Base-by-base conservation (phyloP, 768 basidiomycete genomes). In the Hygrocybe coccinea region DNA sequence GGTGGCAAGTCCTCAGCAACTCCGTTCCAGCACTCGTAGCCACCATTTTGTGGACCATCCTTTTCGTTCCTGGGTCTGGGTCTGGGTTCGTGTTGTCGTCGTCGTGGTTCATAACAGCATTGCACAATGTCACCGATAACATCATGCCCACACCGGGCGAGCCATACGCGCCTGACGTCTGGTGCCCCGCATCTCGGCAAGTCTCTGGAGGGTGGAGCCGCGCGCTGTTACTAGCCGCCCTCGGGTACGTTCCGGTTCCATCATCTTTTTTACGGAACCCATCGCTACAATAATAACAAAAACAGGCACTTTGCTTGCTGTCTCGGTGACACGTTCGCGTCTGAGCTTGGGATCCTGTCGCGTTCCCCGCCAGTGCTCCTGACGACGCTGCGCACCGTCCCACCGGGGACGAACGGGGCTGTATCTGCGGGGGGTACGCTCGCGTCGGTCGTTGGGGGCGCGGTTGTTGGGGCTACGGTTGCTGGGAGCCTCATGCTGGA, bases 371-470 rank as follows among this genome's bases (percentile, higher is more conserved):
- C 95, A 34, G 65, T 84, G 46, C 80, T 95, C 34, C 80, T 97
- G 61, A 95, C 92, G 4, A 93, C 89, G 3, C 69, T 87, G 52
- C 79, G 78, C 60, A 60, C 71, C 1, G 90, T 93, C 0, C 93
- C 93, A 1, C 85, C 86, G 1, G 95, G 95, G 2, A 97, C 95
- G 9, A 97, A 97, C 63, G 95, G 95, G 2, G 95, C 80, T 0
- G 80, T 97, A 56, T 89, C 91, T 5, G 54, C 79, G 2, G 79
- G 82, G 41, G 95, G 95, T 14, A 89, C 90, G 2, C 60, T 82
- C 14, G 85, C 86, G 7, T 91, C 89, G 1, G 69, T 85, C 12
- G 67, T 76, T 1, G 95, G 95, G 1, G 95, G 95, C 0, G 64
- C 76, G 2, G 60, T 86, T 3, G 84, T 95, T 61, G 94, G 92